These are phyloP conservation scores for Silene conica DNA, from an alignment of 148 eudicot genomes.

Conservation along the genomic window DNA sequence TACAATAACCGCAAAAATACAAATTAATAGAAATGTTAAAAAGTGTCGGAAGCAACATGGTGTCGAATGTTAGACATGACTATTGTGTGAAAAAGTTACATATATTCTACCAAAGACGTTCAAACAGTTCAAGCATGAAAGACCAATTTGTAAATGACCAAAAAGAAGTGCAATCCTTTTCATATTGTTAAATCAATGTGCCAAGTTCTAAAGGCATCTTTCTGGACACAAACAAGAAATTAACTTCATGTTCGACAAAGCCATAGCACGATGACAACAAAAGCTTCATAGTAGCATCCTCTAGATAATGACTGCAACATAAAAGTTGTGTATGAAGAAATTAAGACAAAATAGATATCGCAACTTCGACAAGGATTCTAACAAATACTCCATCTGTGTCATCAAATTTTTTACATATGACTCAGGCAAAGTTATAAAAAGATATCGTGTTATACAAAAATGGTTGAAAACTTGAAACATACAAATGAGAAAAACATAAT, in stretches of 20 bases:
- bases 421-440: too few relatives aligned
- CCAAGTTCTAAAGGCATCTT: neutral
- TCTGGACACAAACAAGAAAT: neutral
- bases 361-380: too few relatives aligned
- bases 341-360: too few relatives aligned
- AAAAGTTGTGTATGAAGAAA: too few relatives aligned
- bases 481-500: too few relatives aligned
- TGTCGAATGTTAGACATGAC: too few relatives aligned
- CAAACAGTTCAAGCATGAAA: neutral
- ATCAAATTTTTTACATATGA: too few relatives aligned
- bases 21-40: neutral
- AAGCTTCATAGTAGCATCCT: neutral
- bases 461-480: too few relatives aligned
- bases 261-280: slow-evolving; percentile 9
- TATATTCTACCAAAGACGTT: neutral
- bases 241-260: neutral
- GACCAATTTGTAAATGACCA: neutral
- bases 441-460: too few relatives aligned
- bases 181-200: neutral
- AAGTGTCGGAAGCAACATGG: too few relatives aligned
- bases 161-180: neutral
- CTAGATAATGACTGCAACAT: neutral
- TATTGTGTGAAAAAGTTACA: too few relatives aligned
- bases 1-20: neutral
- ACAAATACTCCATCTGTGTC: too few relatives aligned